Evolutionary conservation across 208 protist species (phyloP).

Genomic region (Crithidia thermophila): DNA sequence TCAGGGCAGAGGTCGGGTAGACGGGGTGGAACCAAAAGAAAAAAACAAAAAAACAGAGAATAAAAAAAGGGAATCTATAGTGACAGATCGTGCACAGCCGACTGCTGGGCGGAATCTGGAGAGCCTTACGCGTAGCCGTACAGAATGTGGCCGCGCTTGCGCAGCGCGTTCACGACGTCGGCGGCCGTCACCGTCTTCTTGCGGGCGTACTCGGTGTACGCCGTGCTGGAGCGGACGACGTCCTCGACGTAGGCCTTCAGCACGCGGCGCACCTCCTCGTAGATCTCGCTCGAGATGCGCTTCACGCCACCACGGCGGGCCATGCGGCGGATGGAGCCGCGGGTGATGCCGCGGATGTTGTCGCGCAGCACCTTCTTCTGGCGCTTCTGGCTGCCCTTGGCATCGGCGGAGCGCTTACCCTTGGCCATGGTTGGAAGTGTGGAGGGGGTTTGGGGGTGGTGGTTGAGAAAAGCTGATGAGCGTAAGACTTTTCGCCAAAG

Average conservation of each 20-base stretch:
- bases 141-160: conserved; percentile 81
- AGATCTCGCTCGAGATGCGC: conserved; percentile 80
- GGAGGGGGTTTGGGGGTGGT: background rate
- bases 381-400: conserved; percentile 76
- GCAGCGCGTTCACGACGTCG: conserved; percentile 87
- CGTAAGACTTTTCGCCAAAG: too few species aligned
- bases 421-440: conserved; percentile 49
- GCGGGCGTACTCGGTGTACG: conserved; percentile 83
- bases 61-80: conserved; percentile 11
- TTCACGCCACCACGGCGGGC: conserved; percentile 93
- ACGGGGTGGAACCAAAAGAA: conserved; percentile 6
- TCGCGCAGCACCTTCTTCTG: conserved; percentile 89
- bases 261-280: conserved; percentile 76
- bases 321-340: conserved; percentile 88
- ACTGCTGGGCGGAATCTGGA: too few species aligned
- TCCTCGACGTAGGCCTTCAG: conserved; percentile 86
- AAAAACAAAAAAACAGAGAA: conserved; percentile 1
- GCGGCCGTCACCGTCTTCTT: conserved; percentile 81
- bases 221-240: conserved; percentile 79
- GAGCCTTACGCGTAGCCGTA: conserved; percentile 85
- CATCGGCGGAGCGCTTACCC: conserved; percentile 68
- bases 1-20: conserved; percentile 3
- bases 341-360: conserved; percentile 87
- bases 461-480: background rate
- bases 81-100: background rate